Evolutionary conservation across 768 basidiomycete species (phyloP).

Genomic region (Naganishia vishniacii): DNA sequence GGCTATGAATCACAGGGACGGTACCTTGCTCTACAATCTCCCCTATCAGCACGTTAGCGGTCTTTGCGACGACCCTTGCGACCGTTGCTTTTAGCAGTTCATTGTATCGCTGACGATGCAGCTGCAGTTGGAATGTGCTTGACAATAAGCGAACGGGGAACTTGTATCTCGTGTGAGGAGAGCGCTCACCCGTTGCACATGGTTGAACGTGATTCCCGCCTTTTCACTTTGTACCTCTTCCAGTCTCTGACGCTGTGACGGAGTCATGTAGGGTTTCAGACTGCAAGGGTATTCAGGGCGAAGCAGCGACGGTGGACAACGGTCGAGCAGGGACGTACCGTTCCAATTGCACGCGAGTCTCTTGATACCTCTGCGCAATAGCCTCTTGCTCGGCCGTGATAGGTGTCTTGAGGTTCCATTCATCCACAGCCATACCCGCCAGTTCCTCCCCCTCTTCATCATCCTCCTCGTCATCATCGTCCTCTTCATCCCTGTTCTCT

Average conservation of each 20-base stretch:
- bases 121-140: neutral
- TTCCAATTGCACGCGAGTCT: slow-evolving; percentile 12
- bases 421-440: neutral
- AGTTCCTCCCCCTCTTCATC: slow-evolving; percentile 15
- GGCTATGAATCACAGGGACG: neutral
- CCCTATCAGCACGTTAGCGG: slow-evolving; percentile 13
- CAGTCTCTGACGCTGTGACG: neutral
- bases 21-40: slow-evolving; percentile 12
- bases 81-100: slow-evolving; percentile 13
- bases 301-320: neutral
- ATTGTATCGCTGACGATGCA: slow-evolving; percentile 17
- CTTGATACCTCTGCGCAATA: slow-evolving; percentile 16
- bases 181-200: slow-evolving; percentile 9
- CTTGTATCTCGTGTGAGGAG: too few relatives aligned
- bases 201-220: slow-evolving; percentile 19
- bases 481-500: slow-evolving; percentile 2
- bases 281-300: neutral
- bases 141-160: too few relatives aligned
- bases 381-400: slow-evolving; percentile 18
- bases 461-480: slow-evolving; percentile 11
- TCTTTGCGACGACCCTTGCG: slow-evolving; percentile 9
- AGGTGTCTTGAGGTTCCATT: slow-evolving; percentile 12
- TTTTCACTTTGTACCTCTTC: slow-evolving; percentile 18
- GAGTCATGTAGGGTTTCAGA: slow-evolving; percentile 4
- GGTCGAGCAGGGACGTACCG: neutral